These are phyloP conservation scores for Aspergillus cavernicola DNA, from an alignment of 495 filamentous ascomycete genomes.

Conservation along the genomic window DNA sequence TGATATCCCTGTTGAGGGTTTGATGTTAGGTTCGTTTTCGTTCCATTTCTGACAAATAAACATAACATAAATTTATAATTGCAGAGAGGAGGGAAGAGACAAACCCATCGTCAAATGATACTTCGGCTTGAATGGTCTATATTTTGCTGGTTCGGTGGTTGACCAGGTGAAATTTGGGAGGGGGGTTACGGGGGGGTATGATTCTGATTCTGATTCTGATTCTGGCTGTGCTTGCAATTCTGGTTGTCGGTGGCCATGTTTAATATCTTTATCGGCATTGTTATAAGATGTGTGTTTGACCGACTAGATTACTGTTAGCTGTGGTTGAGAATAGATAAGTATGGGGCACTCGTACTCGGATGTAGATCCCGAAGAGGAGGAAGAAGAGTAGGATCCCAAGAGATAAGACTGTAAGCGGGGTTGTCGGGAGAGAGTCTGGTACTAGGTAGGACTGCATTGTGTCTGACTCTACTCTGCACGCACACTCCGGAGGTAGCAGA, in stretches of 20 bases:
- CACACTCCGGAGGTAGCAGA: too few relatives aligned
- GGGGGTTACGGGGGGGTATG: slow-evolving; percentile 44
- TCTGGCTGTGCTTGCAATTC: background rate
- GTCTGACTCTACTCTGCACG: too few relatives aligned
- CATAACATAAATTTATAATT: background rate
- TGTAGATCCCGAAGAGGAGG: slow-evolving; percentile 7
- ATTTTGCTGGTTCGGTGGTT: slow-evolving; percentile 53
- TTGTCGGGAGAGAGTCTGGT: too few relatives aligned
- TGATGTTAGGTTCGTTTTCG: background rate
- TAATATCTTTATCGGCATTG: too few relatives aligned
- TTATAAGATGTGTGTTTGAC: too few relatives aligned
- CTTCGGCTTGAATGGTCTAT: slow-evolving; percentile 67
- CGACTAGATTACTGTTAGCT: too few relatives aligned
- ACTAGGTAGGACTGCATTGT: too few relatives aligned
- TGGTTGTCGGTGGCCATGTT: background rate
- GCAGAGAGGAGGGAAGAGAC: slow-evolving; percentile 8
- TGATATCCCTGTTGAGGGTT: slow-evolving; percentile 36
- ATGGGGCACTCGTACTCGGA: slow-evolving; percentile 10
- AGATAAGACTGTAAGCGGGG: background rate
- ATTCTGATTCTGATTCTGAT: background rate
- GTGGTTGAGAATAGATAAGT: too few relatives aligned
- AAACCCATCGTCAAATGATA: slow-evolving; percentile 73
- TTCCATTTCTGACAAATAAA: too few relatives aligned
- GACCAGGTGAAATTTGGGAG: slow-evolving; percentile 58
- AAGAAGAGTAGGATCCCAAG: too few relatives aligned